Conservation (phyloP, 371 early-diverging fungal genomes). For the Paraphysoderma sedebokerense region DNA sequence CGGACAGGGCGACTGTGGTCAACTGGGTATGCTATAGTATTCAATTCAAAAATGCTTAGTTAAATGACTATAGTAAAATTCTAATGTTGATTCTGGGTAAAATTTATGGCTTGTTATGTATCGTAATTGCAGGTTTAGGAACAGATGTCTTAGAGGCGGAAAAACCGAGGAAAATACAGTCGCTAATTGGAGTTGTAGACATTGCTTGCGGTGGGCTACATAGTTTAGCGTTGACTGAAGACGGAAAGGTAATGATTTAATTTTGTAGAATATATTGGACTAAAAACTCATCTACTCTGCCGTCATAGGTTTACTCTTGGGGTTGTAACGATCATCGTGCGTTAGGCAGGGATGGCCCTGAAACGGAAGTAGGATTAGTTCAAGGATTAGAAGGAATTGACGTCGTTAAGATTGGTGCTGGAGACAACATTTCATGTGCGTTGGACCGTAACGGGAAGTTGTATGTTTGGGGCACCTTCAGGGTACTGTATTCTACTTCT, state of each 20-base stretch:
- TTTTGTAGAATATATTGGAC: not conserved
- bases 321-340: conserved; percentile 98
- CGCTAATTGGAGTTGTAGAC: too few relatives aligned
- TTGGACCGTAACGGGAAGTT: conserved; percentile 67
- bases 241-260: conserved; percentile 27
- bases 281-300: not conserved
- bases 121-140: too few relatives aligned
- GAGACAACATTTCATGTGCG: conserved; percentile 85
- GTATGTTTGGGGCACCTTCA: conserved; percentile 93
- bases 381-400: conserved; percentile 50
- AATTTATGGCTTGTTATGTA: too few relatives aligned
- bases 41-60: too few relatives aligned
- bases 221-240: conserved; percentile 26
- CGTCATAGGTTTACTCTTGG: conserved; percentile 48
- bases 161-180: too few relatives aligned
- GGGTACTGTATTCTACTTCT: too few relatives aligned
- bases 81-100: too few relatives aligned
- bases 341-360: conserved; percentile 72
- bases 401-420: conserved; percentile 75
- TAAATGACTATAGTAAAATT: too few relatives aligned
- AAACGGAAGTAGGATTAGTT: conserved; percentile 24
- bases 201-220: conserved; percentile 45
- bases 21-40: too few relatives aligned
- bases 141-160: conserved; percentile 55
- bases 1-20: conserved; percentile 91